Evolutionary conservation across 108 stramenopile species (phyloP), one percentile per base, ranked within the genome.

Genomic region (Schizochytrium sp.): DNA sequence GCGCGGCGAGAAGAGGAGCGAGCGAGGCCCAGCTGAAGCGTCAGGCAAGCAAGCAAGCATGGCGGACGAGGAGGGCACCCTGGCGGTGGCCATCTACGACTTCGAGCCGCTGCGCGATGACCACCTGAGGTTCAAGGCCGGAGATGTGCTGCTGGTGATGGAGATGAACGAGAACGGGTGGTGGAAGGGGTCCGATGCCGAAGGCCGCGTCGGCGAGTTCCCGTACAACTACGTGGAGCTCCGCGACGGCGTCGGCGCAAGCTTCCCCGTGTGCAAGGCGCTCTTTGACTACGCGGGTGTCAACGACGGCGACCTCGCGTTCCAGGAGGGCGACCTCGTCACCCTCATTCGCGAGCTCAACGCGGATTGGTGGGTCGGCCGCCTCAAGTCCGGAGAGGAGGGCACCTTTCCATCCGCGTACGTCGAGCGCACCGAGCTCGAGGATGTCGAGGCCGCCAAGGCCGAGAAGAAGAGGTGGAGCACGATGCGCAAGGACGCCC

Each of bases 121-220:
- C 51, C 45, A 83, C 5, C 51, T 83, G 19, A 43, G 48, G 51
- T 83, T 83, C 51, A 83, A 83, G 76, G 51, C 45, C 16, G 76
- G 76, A 6, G 76, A 83, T 34, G 51, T 83, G 10, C 19, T 83
- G n/a, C n/a, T 83, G 18, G 76, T 83, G 45, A 47, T 83, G 10
- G 76, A 83, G 48, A 83, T 83, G 76, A 83, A 83, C n/a, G 76
- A 83, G 19, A 83, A 28, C 76, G 76, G 76, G 6, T 83, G 76
- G 76, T 83, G 76, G 76, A 83, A 83, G 51, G 76, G 76, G 12
- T 47, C 76, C 48, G 76, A 83, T 5, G 19, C 76, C 28, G 12
- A 47, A 23, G 76, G 76, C n/a, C 19, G 3, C n/a, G 76, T 83
- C 48, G 76, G 76, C 45, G 28, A 53, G 19, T 83, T 83, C 76